Evolutionary conservation across 352 stramenopile species (phyloP).

Genomic region (Phytopythium litorale): DNA sequence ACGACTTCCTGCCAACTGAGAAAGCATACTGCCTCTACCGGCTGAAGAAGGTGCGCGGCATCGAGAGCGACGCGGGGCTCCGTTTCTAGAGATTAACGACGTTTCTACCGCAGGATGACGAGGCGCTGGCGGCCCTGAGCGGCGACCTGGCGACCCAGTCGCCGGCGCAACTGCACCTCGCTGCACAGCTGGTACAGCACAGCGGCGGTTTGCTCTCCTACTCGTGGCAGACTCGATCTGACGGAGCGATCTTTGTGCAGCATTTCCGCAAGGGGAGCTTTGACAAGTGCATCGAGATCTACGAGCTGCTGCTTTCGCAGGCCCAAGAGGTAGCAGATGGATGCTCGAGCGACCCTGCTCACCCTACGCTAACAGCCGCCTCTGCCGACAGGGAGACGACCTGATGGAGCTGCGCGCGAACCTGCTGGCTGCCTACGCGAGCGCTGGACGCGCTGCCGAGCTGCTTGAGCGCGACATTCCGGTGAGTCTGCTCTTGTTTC

Average conservation of each 20-base stretch:
- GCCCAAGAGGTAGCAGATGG: constrained; percentile 25
- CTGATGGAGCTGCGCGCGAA: constrained; percentile 78
- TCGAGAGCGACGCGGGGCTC: too few relatives aligned
- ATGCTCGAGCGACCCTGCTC: neutral
- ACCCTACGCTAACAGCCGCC: neutral
- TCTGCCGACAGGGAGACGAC: constrained; percentile 39
- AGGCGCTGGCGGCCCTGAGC: constrained; percentile 44
- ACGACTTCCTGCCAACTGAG: constrained; percentile 58
- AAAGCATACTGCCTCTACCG: constrained; percentile 81
- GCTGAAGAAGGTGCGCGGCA: constrained; percentile 39
- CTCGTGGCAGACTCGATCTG: constrained; percentile 1
- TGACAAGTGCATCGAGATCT: constrained; percentile 63
- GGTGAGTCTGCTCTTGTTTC: constrained; percentile 17
- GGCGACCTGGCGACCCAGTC: constrained; percentile 25
- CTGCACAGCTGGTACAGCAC: constrained; percentile 53
- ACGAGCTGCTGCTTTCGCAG: constrained; percentile 58
- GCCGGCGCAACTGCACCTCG: constrained; percentile 54
- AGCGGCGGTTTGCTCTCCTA: neutral
- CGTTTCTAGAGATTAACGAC: neutral
- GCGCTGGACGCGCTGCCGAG: constrained; percentile 48
- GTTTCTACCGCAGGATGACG: constrained; percentile 32
- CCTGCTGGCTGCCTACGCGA: constrained; percentile 68
- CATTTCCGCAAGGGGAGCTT: constrained; percentile 69
- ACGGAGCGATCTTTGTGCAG: constrained; percentile 19
- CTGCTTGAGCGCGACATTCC: constrained; percentile 45